Percentiles rank a stretch among this genome's conserved stretches.
Conservation (phyloP, 176 grass and related monocot species). For the Rhynchospora tenuis region DNA sequence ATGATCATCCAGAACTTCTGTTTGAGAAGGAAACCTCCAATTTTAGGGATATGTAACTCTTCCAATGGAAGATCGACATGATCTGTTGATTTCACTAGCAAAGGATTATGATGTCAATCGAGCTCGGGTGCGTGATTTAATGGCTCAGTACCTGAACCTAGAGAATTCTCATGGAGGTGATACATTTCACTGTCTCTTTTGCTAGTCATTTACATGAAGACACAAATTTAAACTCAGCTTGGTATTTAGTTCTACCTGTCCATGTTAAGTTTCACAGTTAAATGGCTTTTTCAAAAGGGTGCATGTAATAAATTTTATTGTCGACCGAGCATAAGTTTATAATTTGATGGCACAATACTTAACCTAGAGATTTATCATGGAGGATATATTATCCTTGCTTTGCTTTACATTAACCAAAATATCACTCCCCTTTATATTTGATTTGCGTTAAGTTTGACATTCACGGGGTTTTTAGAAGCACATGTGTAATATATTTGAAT, state of each 20-base stretch:
- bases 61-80: slow-evolving; percentile 38
- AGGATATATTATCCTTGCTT: background rate
- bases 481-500: background rate
- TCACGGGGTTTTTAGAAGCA: background rate
- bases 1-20: background rate
- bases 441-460: background rate
- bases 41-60: slow-evolving; percentile 57
- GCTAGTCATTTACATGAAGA: background rate
- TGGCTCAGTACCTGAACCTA: slow-evolving; percentile 63
- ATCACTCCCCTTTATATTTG: background rate
- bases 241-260: background rate
- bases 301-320: slow-evolving; percentile 41
- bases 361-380: slow-evolving; percentile 32
- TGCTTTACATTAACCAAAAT: background rate
- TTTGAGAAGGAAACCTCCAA: background rate
- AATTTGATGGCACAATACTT: slow-evolving; percentile 68
- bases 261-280: background rate
- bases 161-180: slow-evolving; percentile 29
- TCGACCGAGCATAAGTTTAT: slow-evolving; percentile 43
- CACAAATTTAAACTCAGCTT: background rate
- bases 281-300: background rate
- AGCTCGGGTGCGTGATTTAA: slow-evolving; percentile 51
- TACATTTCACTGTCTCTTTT: background rate
- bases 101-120: slow-evolving; percentile 78
- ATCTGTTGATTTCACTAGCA: slow-evolving; percentile 62